A percentile compares a stretch with the other conserved stretches of the same genome.
Evolutionary conservation across 2,329 filamentous ascomycete genomes (phyloP).

Genomic region (Calonectria leucothoes): DNA sequence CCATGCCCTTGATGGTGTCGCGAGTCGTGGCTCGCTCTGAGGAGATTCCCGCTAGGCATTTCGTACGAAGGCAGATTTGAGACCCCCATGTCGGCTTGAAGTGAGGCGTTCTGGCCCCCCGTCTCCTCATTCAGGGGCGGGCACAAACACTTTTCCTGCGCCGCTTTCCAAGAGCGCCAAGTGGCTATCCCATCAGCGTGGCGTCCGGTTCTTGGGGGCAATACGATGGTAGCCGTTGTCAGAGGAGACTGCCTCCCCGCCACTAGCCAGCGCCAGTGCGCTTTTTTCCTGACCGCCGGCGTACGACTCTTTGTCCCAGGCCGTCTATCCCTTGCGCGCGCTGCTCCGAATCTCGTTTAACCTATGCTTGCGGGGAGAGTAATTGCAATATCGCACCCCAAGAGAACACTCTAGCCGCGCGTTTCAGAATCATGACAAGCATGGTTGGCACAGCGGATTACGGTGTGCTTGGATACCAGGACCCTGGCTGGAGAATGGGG

Average conservation of each 20-base stretch:
- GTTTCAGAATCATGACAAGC: slow-evolving; percentile 39
- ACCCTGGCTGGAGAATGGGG: slow-evolving; percentile 23
- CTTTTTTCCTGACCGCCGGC: not conserved
- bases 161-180: not conserved
- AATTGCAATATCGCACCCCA: slow-evolving; percentile 23
- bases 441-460: slow-evolving; percentile 19
- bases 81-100: not conserved
- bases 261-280: slow-evolving; percentile 15
- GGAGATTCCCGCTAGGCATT: slow-evolving; percentile 18
- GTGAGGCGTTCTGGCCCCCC: slow-evolving; percentile 3
- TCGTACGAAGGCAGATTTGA: slow-evolving; percentile 3
- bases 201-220: not conserved
- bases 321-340: not conserved
- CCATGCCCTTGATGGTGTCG: slow-evolving; percentile 1
- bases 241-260: not conserved
- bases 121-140: slow-evolving; percentile 6
- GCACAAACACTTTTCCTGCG: not conserved
- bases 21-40: slow-evolving; percentile 7
- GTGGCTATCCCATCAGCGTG: not conserved
- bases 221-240: not conserved
- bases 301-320: slow-evolving; percentile 1
- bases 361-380: slow-evolving; percentile 23
- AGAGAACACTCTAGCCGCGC: slow-evolving; percentile 23
- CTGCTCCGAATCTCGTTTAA: slow-evolving; percentile 7
- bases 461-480: slow-evolving; percentile 31